Evolutionary conservation across 2,329 filamentous ascomycete species (phyloP).

Genomic region (Apiospora marii): DNA sequence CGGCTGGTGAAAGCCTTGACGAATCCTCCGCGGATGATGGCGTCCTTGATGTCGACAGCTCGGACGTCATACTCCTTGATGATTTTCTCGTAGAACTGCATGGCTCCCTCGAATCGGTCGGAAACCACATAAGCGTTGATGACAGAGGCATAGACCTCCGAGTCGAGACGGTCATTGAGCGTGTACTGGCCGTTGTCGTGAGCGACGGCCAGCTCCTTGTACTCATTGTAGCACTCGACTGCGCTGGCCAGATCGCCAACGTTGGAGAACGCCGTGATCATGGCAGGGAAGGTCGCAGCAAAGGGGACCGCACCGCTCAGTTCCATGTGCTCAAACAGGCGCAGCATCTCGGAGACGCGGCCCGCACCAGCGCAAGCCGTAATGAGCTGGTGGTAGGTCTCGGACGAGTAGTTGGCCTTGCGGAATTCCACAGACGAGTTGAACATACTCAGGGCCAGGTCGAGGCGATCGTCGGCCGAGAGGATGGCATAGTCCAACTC

Average conservation of each 20-base stretch:
- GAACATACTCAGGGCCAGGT: slow-evolving; percentile 86
- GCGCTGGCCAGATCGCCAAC: slow-evolving; percentile 85
- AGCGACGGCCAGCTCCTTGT: slow-evolving; percentile 85
- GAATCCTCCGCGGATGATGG: slow-evolving; percentile 76
- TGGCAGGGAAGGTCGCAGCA: slow-evolving; percentile 84
- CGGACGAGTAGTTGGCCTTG: slow-evolving; percentile 74
- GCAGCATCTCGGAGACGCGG: slow-evolving; percentile 86
- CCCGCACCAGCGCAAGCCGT: slow-evolving; percentile 85
- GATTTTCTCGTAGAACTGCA: slow-evolving; percentile 86
- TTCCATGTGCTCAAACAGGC: slow-evolving; percentile 93
- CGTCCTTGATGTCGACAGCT: slow-evolving; percentile 71
- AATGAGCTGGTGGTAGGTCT: slow-evolving; percentile 86
- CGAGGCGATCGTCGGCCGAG: slow-evolving; percentile 84
- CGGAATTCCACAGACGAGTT: slow-evolving; percentile 73
- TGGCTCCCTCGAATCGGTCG: slow-evolving; percentile 80
- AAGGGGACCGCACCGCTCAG: slow-evolving; percentile 75
- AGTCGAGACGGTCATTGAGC: slow-evolving; percentile 77
- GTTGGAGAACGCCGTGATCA: slow-evolving; percentile 93
- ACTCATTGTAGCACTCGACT: slow-evolving; percentile 95
- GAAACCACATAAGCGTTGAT: slow-evolving; percentile 88
- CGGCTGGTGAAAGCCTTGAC: slow-evolving; percentile 78
- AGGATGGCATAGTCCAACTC: slow-evolving; percentile 88
- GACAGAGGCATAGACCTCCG: slow-evolving; percentile 87
- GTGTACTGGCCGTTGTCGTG: slow-evolving; percentile 77
- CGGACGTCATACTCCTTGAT: slow-evolving; percentile 67